Percentiles rank a stretch among this genome's conserved stretches.
Evolutionary conservation across 495 filamentous ascomycete species (phyloP).

Genomic region (Lepidopterella palustris): DNA sequence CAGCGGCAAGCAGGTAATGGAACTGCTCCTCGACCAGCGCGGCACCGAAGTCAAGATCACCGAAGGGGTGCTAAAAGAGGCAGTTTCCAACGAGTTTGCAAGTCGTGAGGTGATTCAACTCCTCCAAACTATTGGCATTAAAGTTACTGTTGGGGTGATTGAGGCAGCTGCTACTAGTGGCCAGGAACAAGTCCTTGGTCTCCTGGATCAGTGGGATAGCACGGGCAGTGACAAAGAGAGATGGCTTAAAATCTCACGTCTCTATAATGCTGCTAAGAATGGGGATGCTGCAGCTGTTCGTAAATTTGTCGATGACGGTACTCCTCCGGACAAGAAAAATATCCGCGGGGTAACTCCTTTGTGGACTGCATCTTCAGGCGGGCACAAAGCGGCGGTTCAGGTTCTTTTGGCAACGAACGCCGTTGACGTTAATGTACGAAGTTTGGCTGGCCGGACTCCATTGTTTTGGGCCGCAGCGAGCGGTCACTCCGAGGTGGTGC

Average conservation of each 20-base stretch:
- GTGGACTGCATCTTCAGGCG: not conserved
- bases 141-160: not conserved
- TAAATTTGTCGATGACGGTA: slow-evolving; percentile 2
- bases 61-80: not conserved
- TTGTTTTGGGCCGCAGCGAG: slow-evolving; percentile 6
- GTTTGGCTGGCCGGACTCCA: not conserved
- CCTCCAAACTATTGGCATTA: not conserved
- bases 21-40: not conserved
- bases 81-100: not conserved
- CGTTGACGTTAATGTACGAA: slow-evolving; percentile 14
- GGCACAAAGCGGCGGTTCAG: slow-evolving; percentile 4
- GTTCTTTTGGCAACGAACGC: slow-evolving; percentile 9
- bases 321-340: slow-evolving; percentile 11
- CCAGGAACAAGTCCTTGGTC: slow-evolving; percentile 6
- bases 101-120: not conserved
- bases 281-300: slow-evolving; percentile 12
- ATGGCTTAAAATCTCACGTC: slow-evolving; percentile 12
- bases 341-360: slow-evolving; percentile 12
- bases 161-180: slow-evolving; percentile 11
- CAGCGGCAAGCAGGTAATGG: slow-evolving; percentile 6
- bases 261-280: slow-evolving; percentile 4
- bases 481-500: slow-evolving; percentile 2
- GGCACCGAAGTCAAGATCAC: slow-evolving; percentile 6
- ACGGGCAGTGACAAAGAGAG: not conserved
- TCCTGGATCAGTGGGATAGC: slow-evolving; percentile 6